A percentile compares a stretch with the other conserved stretches of the same genome.
These are phyloP conservation scores for Capsicum baccatum DNA, from an alignment of 257 asterid genomes.

Conservation along the genomic window DNA sequence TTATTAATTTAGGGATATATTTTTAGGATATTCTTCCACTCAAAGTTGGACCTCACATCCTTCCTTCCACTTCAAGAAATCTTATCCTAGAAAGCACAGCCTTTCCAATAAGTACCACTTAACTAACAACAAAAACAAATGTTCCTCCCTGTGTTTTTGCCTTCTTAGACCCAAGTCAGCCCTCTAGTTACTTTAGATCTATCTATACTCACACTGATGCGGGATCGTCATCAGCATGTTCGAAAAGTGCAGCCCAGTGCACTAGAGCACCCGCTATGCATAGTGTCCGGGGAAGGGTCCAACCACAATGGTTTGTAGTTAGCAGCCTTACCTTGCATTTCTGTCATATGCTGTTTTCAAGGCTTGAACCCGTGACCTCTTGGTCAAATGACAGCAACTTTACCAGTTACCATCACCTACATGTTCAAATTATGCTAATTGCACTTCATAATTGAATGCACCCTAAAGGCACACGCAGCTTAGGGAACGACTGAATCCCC, in stretches of 20 bases:
- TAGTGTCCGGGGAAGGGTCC: too few species aligned
- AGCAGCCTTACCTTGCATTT: too few species aligned
- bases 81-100: background rate
- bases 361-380: too few species aligned
- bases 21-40: background rate
- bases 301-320: too few species aligned
- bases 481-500: background rate
- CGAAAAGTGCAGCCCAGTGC: background rate
- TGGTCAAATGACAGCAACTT: too few species aligned
- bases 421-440: background rate
- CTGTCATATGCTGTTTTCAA: too few species aligned
- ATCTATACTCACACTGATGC: background rate
- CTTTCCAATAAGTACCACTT: background rate
- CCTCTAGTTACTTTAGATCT: slow-evolving; percentile 8
- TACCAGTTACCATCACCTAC: too few species aligned
- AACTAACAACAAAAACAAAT: background rate
- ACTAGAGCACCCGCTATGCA: too few species aligned
- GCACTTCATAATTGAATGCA: background rate
- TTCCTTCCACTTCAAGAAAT: slow-evolving; percentile 22
- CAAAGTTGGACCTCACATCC: background rate
- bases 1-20: background rate
- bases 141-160: background rate
- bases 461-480: background rate
- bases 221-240: background rate
- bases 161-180: background rate